Base-by-base conservation (phyloP, 169 alveolate genomes). In the Plasmodium gallinaceum region DNA sequence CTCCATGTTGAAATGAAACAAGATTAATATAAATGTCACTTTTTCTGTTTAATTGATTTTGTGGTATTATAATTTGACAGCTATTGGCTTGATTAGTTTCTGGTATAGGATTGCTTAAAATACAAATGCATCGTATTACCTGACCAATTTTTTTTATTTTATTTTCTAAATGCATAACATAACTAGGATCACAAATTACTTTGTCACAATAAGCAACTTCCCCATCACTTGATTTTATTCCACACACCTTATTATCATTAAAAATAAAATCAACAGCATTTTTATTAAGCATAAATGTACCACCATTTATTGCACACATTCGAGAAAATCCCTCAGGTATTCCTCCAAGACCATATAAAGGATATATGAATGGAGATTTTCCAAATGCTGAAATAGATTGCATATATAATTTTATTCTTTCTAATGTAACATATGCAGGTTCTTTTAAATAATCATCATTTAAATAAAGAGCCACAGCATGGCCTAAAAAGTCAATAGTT, bases 301-400 rank as follows among this genome's bases (percentile, higher is more conserved):
- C 99, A 1, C 99, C 99, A 92, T 98, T 96, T 65, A 98, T 96
- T 76, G 99, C 99, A 85, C 98, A 97, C 90, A 97, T 92, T 90
- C 99, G 92, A 26, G 99, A 96, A 94, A 97, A 97, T 42, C 99
- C 99, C 92, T 98, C 99, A 9, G 99, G 99, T 32, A 98, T 96
- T n/a, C 99, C 99, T 46, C 99, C 99, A 7, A 98, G 97, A 8
- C 99, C 99, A 92, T 98, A 98, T 24, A 98, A 95, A 7, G 99
- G 99, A 86, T 98, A 98, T 60, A 98, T 98, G 96, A 98, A 98
- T 42, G 99, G 99, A 20, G 99, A 96, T 66, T 98, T 96, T 22
- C 99, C 99, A 91, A 98, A 98, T 80, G 99, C 96, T 83, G 98
- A 97, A 83, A 98, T 91, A 52, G 99, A 96, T 66, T 96, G 97